phyloP scores from a whole-genome alignment of 1,284 basidiomycete genomes.

The Ceratobasidium sp. region DNA sequence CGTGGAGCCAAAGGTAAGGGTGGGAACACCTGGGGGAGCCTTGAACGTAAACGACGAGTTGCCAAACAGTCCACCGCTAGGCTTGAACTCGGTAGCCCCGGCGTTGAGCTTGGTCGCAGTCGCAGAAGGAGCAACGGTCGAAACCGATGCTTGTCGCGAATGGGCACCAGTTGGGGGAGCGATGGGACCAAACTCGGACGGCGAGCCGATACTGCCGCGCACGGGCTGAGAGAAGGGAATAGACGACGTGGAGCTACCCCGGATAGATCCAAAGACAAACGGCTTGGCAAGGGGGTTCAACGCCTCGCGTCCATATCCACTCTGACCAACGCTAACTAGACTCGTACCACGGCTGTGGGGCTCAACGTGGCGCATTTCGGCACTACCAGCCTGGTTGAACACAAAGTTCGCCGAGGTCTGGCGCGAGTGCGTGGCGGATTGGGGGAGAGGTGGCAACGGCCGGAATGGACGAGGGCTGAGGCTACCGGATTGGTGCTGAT shows the following conservation, averaged over 20 bases:
- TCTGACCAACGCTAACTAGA: not conserved
- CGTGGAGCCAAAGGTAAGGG: conserved; percentile 56
- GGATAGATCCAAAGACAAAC: conserved; percentile 68
- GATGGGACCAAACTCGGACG: conserved; percentile 55
- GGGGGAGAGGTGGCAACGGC: conserved; percentile 40
- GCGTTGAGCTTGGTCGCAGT: conserved; percentile 68
- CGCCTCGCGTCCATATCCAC: conserved; percentile 43
- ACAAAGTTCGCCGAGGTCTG: conserved; percentile 18
- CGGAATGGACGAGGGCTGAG: conserved; percentile 33
- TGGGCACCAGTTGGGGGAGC: conserved; percentile 49
- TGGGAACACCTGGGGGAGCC: conserved; percentile 67
- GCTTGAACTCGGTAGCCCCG: conserved; percentile 79
- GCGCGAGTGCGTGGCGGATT: conserved; percentile 36
- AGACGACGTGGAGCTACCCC: conserved; percentile 44
- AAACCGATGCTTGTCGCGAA: conserved; percentile 57
- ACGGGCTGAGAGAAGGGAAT: conserved; percentile 42
- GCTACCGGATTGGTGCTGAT: conserved; percentile 22
- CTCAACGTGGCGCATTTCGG: conserved; percentile 29
- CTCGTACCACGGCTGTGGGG: conserved; percentile 15
- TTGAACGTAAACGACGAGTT: conserved; percentile 69
- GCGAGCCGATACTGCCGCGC: conserved; percentile 34
- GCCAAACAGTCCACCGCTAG: conserved; percentile 45
- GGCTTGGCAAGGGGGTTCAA: conserved; percentile 81
- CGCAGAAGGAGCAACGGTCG: not conserved
- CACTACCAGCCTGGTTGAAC: conserved; percentile 36